Base-by-base conservation (phyloP, 495 filamentous ascomycete species). In the Lophiotrema nucula region DNA sequence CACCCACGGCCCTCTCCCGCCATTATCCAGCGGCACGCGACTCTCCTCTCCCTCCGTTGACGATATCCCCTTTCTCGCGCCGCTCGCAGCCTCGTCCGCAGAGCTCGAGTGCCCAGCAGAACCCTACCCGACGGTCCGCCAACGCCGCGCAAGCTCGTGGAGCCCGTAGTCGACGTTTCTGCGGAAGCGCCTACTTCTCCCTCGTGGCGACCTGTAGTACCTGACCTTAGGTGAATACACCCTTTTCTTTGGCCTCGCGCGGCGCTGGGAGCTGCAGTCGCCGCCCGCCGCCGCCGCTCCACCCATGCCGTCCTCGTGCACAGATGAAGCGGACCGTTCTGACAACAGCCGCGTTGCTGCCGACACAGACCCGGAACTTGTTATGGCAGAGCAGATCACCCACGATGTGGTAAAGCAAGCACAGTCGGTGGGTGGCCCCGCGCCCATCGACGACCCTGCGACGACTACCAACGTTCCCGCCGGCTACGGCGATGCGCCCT, bases 401-500 rank as follows among this genome's bases (percentile, higher is more conserved):
- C 83, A 84, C 77, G 81, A 88, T 88, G 85, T 88, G 85, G 84
- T 87, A 86, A 81, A 85, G 78, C 76, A 84, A 82, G 79, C 79
- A 77, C 77, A 76, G 85, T 87, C 84, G 85, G 81, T 83, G 79
- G 82, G 84, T 82, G 82, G 82, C 70, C 68, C 72, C 74, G 83
- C 82, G 83, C 80, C 80, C 76, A 83, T 83, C 82, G 85, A 83
- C 81, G 83, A 79, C 80, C 75, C 80, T 85, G 83, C 79, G 81
- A 83, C 77, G 77, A 77, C 74, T 69, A 79, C 73, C 72, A 78
- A 75, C 74, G 76, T 73, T 56, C 57, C 76, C 81, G 78, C 81
- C 76, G 76, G 72, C 75, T 73, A 76, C 76, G 81, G 81, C 77
- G 74, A 71, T 70, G 77, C 73, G 74, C 72, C 73, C 67, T 74